Base-by-base conservation (phyloP, 1,139 yeast species). In the Insectozyma bohioensis region DNA sequence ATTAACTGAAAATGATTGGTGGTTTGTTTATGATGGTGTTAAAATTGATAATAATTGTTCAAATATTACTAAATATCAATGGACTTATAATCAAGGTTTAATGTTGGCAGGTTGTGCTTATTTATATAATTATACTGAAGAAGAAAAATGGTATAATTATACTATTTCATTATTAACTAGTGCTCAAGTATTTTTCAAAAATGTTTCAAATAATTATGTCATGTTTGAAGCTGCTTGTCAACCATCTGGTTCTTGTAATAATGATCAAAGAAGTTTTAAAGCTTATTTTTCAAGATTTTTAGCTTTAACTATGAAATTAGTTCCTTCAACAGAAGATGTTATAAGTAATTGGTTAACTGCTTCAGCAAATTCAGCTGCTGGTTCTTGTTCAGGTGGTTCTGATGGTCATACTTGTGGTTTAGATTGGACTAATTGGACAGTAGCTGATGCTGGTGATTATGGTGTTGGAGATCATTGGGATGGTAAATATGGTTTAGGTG, bases 401-500 rank as follows among this genome's bases (percentile, higher is more conserved):
- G 96, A 88, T 63, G 87, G 88, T 10, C 86, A 84, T 51, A 88
- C 97, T 0, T 90, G 97, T 66, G 97, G 97, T 25, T 56, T 78
- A 39, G 73, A 83, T 52, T 90, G 97, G 97, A 63, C 75, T 26
- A 52, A 61, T 19, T 66, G 60, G 29, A 42, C 52, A 2, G 29
- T 21, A 20, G 41, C 42, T 7, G 88, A 88, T 83, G 97, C 90
- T 57, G 82, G 80, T 3, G 54, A 48, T 31, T 88, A 75, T 48
- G 97, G 97, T n/a, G 70, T 90, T 24, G 97, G 97, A 42, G 97
- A 90, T 59, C 96, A 90, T 14, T 90, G 88, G 84, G 97, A 90
- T 58, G 82, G 80, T 3, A 55, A 48, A 31, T 88, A 75, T 48
- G 97, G 97, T n/a, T 70, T 90, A 24, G 97, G 97, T 43, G 97